Percentiles rank a stretch among this genome's conserved stretches.
Conservation (phyloP, 163 green algal species). For the Scenedesmus sp. region DNA sequence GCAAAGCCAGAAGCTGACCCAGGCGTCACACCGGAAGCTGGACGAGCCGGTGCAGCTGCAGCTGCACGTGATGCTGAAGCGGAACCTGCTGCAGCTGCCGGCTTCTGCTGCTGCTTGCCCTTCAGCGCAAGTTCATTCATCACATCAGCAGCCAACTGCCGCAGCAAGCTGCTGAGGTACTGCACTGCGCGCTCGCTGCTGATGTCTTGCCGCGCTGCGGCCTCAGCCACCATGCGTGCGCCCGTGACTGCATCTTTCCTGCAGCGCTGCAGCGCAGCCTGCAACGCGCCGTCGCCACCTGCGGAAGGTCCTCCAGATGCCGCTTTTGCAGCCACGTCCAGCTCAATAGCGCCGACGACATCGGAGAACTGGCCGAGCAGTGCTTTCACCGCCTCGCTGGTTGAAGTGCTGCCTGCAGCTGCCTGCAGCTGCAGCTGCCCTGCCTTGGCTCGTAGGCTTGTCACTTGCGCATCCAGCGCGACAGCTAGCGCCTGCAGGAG, state of each 20-base stretch:
- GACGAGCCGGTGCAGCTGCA: neutral
- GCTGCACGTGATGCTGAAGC: neutral
- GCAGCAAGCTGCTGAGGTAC: neutral
- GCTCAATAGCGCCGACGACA: neutral
- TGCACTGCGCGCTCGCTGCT: neutral
- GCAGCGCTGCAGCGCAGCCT: neutral
- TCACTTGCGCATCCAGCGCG: neutral
- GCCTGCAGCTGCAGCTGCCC: constrained; percentile 4
- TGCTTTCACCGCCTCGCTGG: neutral
- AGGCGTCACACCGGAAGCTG: neutral
- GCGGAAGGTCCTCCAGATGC: neutral
- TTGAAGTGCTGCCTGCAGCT: neutral
- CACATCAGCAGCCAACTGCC: constrained; percentile 1
- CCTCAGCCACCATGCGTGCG: neutral
- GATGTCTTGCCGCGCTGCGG: neutral
- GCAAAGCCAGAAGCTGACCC: neutral
- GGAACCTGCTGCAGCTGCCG: neutral
- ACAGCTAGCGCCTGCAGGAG: neutral
- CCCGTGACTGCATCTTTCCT: neutral
- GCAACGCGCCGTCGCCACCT: neutral
- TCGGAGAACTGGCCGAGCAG: neutral
- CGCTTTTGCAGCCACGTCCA: neutral
- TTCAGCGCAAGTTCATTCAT: neutral
- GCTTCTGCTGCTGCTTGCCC: neutral
- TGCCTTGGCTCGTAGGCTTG: neutral